Percentiles rank a stretch among this genome's conserved stretches.
phyloP scores from a whole-genome alignment of 1,139 yeast genomes.

The Suhomyces panamericanus region DNA sequence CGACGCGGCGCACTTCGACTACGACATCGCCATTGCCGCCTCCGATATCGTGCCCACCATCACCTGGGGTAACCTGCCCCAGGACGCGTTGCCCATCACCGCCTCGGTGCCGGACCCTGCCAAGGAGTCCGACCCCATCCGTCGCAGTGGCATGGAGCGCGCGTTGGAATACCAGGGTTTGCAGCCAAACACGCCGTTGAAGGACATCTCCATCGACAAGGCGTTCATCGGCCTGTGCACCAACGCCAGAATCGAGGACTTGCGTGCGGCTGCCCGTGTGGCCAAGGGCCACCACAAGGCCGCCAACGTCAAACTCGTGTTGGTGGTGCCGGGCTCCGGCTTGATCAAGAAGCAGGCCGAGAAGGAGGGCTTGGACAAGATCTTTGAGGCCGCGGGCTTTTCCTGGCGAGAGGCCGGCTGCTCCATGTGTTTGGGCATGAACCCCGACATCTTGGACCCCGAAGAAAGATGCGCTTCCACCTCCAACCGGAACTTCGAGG shows the following conservation, averaged over 20 bases:
- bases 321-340: conserved; percentile 98
- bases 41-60: conserved; percentile 90
- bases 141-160: conserved; percentile 82
- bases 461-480: conserved; percentile 98
- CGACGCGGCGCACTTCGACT: conserved; percentile 84
- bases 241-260: conserved; percentile 94
- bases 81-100: conserved; percentile 94
- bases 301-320: conserved; percentile 71
- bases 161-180: conserved; percentile 93
- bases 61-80: conserved; percentile 99
- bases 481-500: conserved; percentile 97
- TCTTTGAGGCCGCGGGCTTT: conserved; percentile 89
- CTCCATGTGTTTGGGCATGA: conserved; percentile 99
- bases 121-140: conserved; percentile 67
- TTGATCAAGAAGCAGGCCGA: conserved; percentile 92
- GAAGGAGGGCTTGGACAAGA: conserved; percentile 87
- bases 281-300: conserved; percentile 92
- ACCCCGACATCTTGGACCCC: conserved; percentile 93
- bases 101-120: conserved; percentile 89
- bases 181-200: conserved; percentile 75
- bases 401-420: conserved; percentile 99
- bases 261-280: conserved; percentile 91
- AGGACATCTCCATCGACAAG: conserved; percentile 76
- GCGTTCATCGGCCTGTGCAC: conserved; percentile 98
- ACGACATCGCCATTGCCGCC: conserved; percentile 78